phyloP scores from a whole-genome alignment of 2,329 filamentous ascomycete genomes.

The Apiospora saccharicola region DNA sequence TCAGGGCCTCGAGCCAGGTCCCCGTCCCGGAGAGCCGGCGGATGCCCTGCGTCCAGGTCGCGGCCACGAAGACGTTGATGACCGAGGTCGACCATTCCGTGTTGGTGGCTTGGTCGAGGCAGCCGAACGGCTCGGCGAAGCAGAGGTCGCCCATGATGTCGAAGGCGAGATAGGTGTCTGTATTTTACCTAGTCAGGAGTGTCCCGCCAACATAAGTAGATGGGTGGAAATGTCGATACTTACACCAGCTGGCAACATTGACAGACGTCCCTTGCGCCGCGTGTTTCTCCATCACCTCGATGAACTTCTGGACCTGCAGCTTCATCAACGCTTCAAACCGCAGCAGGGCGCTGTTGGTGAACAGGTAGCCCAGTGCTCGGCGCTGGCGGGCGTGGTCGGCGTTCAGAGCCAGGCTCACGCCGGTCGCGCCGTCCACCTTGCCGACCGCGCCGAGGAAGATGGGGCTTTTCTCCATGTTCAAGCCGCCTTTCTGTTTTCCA shows the following conservation, averaged over 20 bases:
- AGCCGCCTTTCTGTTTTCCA: slow-evolving; percentile 28
- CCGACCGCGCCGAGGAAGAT: slow-evolving; percentile 36
- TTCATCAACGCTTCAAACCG: slow-evolving; percentile 37
- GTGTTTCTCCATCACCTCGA: slow-evolving; percentile 28
- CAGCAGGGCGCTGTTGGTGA: slow-evolving; percentile 37
- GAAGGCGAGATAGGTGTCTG: slow-evolving; percentile 34
- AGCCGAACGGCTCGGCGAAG: slow-evolving; percentile 40
- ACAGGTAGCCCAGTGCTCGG: slow-evolving; percentile 36
- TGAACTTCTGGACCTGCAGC: slow-evolving; percentile 35
- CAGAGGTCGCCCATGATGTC: slow-evolving; percentile 36
- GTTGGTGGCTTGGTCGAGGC: slow-evolving; percentile 33
- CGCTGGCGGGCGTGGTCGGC: slow-evolving; percentile 38
- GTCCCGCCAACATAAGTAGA: not conserved
- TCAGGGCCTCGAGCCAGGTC: slow-evolving; percentile 34
- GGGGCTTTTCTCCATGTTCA: slow-evolving; percentile 40
- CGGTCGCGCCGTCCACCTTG: slow-evolving; percentile 30
- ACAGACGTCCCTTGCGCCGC: slow-evolving; percentile 27
- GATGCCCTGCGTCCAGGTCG: slow-evolving; percentile 37
- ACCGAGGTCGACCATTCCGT: slow-evolving; percentile 36
- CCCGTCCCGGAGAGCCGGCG: slow-evolving; percentile 37
- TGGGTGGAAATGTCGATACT: not conserved
- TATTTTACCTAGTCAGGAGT: not conserved
- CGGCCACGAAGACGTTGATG: slow-evolving; percentile 34
- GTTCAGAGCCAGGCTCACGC: slow-evolving; percentile 32
- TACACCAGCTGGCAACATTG: slow-evolving; percentile 39